A percentile compares a stretch with the other conserved stretches of the same genome.
Evolutionary conservation across 73 alveolate species (phyloP).

Genomic region (Paramecium sexaurelia): DNA sequence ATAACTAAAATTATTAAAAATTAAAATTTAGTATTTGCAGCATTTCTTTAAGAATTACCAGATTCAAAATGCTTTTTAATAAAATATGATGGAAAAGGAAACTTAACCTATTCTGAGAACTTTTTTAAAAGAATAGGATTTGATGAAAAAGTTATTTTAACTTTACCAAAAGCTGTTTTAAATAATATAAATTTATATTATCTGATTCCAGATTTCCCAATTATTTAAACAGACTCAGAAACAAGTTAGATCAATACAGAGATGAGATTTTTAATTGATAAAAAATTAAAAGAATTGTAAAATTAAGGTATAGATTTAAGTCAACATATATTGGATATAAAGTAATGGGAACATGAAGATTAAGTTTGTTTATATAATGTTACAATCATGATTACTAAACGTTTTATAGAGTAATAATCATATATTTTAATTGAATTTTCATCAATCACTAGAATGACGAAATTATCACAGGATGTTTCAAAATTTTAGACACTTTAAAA

Average conservation of each 20-base stretch:
- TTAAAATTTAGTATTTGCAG: slow-evolving; percentile 19
- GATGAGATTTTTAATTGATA: neutral
- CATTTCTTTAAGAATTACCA: neutral
- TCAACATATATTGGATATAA: neutral
- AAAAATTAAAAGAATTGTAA: neutral
- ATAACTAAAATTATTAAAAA: neutral
- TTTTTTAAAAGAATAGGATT: neutral
- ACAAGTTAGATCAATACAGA: neutral
- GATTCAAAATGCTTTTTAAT: neutral
- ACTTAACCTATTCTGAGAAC: neutral
- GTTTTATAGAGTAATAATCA: neutral
- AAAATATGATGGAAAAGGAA: neutral
- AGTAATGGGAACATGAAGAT: neutral
- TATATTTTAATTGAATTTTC: neutral
- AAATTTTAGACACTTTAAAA: neutral
- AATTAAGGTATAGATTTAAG: neutral
- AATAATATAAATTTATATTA: neutral
- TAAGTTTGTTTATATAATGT: neutral
- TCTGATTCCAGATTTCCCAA: neutral
- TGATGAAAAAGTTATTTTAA: neutral
- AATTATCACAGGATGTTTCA: neutral
- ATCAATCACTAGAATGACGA: neutral
- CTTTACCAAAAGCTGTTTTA: neutral
- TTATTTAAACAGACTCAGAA: neutral
- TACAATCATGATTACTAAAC: neutral